A percentile compares a stretch with the other conserved stretches of the same genome.
Evolutionary conservation across 129 eudicot genomes (phyloP).

Genomic region (Solidago caesia): DNA sequence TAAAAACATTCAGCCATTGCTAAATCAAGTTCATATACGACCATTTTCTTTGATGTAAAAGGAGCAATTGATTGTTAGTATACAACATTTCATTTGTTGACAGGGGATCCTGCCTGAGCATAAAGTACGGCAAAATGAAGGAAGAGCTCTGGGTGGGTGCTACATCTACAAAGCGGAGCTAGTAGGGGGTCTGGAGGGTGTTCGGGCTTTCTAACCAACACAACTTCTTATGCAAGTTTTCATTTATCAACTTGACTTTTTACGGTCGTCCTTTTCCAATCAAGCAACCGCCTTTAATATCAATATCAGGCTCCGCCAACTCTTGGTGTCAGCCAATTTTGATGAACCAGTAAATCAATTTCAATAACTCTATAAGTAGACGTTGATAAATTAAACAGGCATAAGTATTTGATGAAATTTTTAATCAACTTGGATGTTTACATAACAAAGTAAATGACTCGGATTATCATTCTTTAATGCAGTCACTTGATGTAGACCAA

Average conservation of each 20-base stretch:
- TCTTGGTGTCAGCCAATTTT: slow-evolving; percentile 39
- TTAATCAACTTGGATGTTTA: slow-evolving; percentile 10
- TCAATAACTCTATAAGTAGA: neutral
- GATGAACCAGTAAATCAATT: slow-evolving; percentile 7
- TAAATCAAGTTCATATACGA: neutral
- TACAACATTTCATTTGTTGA: slow-evolving; percentile 17
- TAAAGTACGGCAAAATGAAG: neutral
- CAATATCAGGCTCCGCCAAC: slow-evolving; percentile 28
- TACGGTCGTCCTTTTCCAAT: too few species aligned
- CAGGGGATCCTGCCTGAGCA: slow-evolving; percentile 1
- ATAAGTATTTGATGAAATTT: slow-evolving; percentile 38
- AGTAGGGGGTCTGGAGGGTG: too few species aligned
- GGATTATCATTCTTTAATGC: too few species aligned
- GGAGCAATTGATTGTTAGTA: neutral
- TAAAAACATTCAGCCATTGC: slow-evolving; percentile 9
- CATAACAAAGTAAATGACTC: too few species aligned
- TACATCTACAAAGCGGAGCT: slow-evolving; percentile 16
- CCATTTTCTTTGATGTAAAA: neutral
- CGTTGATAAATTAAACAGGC: neutral
- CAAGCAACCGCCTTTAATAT: too few species aligned
- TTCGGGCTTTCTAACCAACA: too few species aligned
- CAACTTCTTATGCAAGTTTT: too few species aligned
- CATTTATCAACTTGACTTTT: too few species aligned
- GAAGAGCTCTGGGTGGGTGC: neutral
- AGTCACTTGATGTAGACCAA: too few species aligned